These are phyloP conservation scores for Colletotrichum sp. DNA, from an alignment of 2,329 filamentous ascomycete genomes.

Conservation along the genomic window DNA sequence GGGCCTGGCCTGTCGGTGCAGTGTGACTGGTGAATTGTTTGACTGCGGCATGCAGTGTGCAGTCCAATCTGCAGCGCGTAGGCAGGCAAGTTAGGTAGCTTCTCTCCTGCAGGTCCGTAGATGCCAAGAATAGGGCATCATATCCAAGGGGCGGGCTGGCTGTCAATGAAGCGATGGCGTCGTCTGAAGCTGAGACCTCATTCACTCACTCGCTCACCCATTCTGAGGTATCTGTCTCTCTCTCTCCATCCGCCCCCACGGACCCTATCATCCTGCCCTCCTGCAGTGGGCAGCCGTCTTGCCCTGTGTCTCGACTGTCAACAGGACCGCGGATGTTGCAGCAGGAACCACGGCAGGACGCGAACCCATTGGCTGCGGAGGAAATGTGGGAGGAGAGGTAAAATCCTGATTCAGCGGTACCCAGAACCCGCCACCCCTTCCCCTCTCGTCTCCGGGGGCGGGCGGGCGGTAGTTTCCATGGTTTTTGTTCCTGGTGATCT, in stretches of 20 bases:
- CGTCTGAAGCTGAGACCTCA: slow-evolving; percentile 10
- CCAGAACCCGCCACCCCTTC: neutral
- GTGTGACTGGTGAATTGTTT: neutral
- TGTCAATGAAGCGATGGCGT: neutral
- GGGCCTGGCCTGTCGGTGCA: neutral
- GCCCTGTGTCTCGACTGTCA: neutral
- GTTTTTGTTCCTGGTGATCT: neutral
- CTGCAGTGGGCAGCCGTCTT: neutral
- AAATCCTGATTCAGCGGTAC: neutral
- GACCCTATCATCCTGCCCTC: neutral
- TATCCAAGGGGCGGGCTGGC: neutral
- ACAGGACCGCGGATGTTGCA: neutral
- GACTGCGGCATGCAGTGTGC: neutral
- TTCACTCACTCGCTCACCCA: neutral
- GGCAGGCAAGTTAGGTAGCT: neutral
- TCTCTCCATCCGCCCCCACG: neutral
- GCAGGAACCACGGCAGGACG: neutral
- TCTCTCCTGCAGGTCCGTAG: neutral
- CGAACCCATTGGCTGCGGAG: neutral
- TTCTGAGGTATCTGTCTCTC: neutral
- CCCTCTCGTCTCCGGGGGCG: neutral
- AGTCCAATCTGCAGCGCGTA: neutral
- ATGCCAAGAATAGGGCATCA: neutral
- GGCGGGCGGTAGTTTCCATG: neutral
- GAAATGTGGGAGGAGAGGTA: neutral